Percentiles rank a stretch among this genome's conserved stretches.
phyloP scores from a whole-genome alignment of 208 protist species.

The Wallacemonas sp. region DNA sequence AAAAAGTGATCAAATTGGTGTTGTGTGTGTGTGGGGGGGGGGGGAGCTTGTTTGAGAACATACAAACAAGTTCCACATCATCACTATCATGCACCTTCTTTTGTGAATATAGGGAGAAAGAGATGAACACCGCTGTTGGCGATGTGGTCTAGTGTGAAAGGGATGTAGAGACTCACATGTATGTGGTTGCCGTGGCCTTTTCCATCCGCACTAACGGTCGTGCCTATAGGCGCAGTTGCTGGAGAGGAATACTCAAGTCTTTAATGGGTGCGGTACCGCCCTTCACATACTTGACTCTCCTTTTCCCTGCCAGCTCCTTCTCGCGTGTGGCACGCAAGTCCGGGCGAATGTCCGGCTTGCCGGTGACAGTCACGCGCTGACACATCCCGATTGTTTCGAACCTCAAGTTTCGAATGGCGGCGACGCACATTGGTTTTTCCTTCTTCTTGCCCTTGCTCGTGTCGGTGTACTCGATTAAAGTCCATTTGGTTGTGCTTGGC shows the following conservation, averaged over 20 bases:
- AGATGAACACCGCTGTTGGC: no score
- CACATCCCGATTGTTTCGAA: slow-evolving; percentile 72
- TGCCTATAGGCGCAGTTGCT: slow-evolving; percentile 57
- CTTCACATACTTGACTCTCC: slow-evolving; percentile 22
- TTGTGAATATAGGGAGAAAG: no score
- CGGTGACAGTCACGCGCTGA: slow-evolving; percentile 63
- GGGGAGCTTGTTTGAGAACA: no score
- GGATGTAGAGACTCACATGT: neutral
- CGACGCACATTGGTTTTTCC: slow-evolving; percentile 39
- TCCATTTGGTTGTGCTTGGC: slow-evolving; percentile 77
- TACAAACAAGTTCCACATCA: no score
- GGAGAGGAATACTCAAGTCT: slow-evolving; percentile 51
- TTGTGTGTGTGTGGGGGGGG: no score
- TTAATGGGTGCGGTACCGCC: slow-evolving; percentile 45
- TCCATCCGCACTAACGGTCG: no score
- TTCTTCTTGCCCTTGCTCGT: slow-evolving; percentile 25
- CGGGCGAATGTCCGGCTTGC: slow-evolving; percentile 40
- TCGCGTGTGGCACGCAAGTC: slow-evolving; percentile 29
- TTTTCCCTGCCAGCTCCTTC: slow-evolving; percentile 33
- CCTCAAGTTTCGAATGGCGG: slow-evolving; percentile 63
- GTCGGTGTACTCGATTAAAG: slow-evolving; percentile 76
- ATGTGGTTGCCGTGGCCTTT: no score
- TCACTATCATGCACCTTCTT: no score
- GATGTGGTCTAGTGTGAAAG: no score
- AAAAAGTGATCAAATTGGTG: no score